Evolutionary conservation across 2,329 filamentous ascomycete species (phyloP).

Genomic region (Helotiales sp.): DNA sequence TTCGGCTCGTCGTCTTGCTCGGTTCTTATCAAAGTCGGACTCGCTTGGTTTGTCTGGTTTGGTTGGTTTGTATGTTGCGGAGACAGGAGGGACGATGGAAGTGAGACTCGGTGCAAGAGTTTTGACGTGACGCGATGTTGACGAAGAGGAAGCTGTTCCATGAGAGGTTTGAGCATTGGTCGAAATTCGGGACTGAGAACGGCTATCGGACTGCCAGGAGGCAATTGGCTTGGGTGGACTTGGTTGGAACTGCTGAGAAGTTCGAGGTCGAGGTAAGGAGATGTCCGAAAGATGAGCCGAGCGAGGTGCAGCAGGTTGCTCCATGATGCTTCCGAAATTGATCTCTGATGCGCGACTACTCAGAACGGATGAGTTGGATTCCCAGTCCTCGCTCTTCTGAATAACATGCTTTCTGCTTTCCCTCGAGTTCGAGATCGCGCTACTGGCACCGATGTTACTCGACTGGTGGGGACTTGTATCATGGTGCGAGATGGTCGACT

Average conservation of each 20-base stretch:
- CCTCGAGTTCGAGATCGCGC: neutral
- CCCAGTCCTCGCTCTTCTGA: neutral
- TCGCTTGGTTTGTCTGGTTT: neutral
- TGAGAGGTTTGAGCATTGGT: neutral
- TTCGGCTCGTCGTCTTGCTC: conserved; percentile 10
- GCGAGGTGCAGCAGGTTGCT: neutral
- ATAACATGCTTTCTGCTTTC: neutral
- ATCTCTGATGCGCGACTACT: conserved; percentile 12
- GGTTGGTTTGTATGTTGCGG: neutral
- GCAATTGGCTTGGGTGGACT: neutral
- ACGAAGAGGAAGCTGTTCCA: neutral
- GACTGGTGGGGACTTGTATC: neutral
- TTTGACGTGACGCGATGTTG: neutral
- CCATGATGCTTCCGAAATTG: conserved; percentile 18
- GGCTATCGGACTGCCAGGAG: neutral
- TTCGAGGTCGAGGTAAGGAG: neutral
- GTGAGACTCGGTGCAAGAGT: neutral
- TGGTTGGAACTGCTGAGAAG: neutral
- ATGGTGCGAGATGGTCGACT: neutral
- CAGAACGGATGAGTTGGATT: neutral
- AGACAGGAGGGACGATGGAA: neutral
- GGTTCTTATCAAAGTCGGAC: conserved; percentile 2
- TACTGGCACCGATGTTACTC: neutral
- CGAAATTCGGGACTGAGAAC: neutral
- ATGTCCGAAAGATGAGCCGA: neutral